Base-by-base conservation (phyloP, 352 stramenopile species). In the Pythium vanterpoolii region DNA sequence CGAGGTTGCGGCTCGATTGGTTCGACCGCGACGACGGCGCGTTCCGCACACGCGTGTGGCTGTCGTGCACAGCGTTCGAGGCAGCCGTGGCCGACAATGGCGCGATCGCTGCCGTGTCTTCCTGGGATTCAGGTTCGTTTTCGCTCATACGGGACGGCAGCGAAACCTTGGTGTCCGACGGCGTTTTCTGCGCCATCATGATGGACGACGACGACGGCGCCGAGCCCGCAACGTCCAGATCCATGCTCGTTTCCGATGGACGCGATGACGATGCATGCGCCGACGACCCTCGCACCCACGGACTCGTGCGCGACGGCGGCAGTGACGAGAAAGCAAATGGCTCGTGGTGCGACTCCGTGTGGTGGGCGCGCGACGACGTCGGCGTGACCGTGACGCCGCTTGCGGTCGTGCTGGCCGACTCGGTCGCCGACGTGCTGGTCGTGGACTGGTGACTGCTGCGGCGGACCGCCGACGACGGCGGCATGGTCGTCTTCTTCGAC, bases 331-430 rank as follows among this genome's bases (percentile, higher is more conserved):
- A 69, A 18, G n/a, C n/a, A 27, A 42, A 54, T 27, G 39, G 5
- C 19, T 64, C 47, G 13, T 62, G 46, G 34, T 60, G 46, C n/a
- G 31, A 49, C 27, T 47, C 44, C 10, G 45, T 1, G 10, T 54
- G 44, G 14, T 67, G 43, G 3, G 53, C 48, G 16, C 47, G 54
- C 2, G 62, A 43, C n/a, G 62, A 69, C 54, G 43, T 24, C 14
- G 53, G 62, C 39, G 62, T 64, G 28, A 64, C n/a, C 27, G 62
- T 69, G 8, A 59, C 62, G 54, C 36, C 54, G 34, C 62, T 69
- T 14, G 62, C 62, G 13, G 62, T 69, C 27, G 53, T 53, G 34
- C 60, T 68, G 23, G 43, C 38, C 10, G 62, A 33, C 28, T 69
- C 54, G 48, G 62, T 69, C 54, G 56, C 54, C 1, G 23, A 43